Conservation (phyloP, 352 stramenopile species). For the Globisporangium middletonii region DNA sequence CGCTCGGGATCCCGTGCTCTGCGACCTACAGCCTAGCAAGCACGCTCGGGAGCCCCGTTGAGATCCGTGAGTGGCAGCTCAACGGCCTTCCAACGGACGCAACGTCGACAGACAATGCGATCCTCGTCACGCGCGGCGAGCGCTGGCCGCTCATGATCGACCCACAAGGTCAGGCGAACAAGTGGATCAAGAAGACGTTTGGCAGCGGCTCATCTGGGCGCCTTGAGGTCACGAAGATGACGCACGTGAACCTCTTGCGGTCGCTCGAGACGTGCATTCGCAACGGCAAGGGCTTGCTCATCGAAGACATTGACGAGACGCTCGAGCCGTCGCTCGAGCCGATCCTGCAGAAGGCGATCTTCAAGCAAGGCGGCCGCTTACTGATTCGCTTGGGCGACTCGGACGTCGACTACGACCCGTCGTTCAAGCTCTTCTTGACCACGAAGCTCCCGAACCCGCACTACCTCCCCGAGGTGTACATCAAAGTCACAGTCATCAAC, state of each 20-base stretch:
- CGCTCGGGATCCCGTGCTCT: conserved; percentile 68
- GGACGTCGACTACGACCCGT: conserved; percentile 91
- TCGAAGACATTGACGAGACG: conserved; percentile 91
- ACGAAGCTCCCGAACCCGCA: conserved; percentile 93
- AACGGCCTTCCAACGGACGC: conserved; percentile 88
- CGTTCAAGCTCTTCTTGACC: conserved; percentile 91
- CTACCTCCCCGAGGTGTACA: conserved; percentile 93
- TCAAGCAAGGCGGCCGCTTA: conserved; percentile 84
- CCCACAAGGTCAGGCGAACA: conserved; percentile 91
- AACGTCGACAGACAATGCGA: conserved; percentile 92
- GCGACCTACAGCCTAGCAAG: conserved; percentile 58
- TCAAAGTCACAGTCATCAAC: conserved; percentile 96
- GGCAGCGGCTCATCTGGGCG: conserved; percentile 17
- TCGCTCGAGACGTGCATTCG: conserved; percentile 91
- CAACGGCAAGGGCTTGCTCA: conserved; percentile 85
- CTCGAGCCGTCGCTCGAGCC: conserved; percentile 91
- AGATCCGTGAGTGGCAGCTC: conserved; percentile 92
- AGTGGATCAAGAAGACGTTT: conserved; percentile 92
- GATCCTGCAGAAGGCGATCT: conserved; percentile 91
- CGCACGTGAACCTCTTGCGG: conserved; percentile 85
- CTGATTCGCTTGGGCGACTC: conserved; percentile 90
- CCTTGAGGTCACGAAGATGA: conserved; percentile 88
- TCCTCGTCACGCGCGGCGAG: conserved; percentile 86
- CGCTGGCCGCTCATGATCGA: conserved; percentile 95
- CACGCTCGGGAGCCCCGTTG: conserved; percentile 85